Evolutionary conservation across 2,329 filamentous ascomycete genomes (phyloP).

Genomic region (Phialophora macrospora): DNA sequence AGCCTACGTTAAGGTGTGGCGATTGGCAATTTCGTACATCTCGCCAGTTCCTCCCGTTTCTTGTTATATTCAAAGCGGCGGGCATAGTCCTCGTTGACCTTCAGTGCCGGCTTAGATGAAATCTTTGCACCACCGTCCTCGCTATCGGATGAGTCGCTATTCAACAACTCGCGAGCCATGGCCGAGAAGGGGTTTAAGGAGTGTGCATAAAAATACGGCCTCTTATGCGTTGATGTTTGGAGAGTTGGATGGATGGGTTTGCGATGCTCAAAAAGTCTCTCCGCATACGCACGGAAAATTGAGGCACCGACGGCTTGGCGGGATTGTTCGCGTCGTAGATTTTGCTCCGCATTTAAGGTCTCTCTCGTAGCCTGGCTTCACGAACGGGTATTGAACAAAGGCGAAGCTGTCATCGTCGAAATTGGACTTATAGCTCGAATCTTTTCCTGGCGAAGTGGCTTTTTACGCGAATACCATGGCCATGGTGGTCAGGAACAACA

Average conservation of each 20-base stretch:
- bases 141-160: constrained; percentile 46
- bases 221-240: not conserved
- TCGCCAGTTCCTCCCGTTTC: constrained; percentile 84
- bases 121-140: constrained; percentile 49
- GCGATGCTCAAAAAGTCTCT: constrained; percentile 10
- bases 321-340: not conserved
- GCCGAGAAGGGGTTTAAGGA: not conserved
- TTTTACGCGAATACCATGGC: not conserved
- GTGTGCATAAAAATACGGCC: not conserved
- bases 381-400: not conserved
- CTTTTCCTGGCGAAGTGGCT: not conserved
- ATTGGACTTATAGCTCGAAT: not conserved
- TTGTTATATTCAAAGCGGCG: constrained; percentile 94
- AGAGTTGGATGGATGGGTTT: no score
- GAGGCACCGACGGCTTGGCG: constrained; percentile 6
- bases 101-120: constrained; percentile 58
- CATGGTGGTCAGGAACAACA: not conserved
- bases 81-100: constrained; percentile 90
- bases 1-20: not conserved
- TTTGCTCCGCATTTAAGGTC: not conserved
- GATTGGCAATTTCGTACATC: constrained; percentile 40
- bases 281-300: constrained; percentile 13
- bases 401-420: not conserved
- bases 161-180: constrained; percentile 44
- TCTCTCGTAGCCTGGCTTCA: not conserved